phyloP scores from a whole-genome alignment of 1,139 yeast species.

The Candida sanyaensis region DNA sequence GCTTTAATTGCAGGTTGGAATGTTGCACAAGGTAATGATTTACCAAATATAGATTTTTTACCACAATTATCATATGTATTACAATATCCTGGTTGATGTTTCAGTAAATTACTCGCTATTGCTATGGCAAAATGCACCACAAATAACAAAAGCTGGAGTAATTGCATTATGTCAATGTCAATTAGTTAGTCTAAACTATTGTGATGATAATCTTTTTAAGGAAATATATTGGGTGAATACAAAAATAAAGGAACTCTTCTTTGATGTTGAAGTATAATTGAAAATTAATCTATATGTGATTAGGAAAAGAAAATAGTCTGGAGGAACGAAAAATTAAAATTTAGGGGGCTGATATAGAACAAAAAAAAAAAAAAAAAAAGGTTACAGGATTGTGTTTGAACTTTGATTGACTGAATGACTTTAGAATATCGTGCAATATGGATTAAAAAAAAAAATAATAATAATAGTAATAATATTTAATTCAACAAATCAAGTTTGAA shows the following conservation, averaged over 20 bases:
- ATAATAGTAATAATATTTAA: too few relatives aligned
- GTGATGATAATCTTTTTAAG: too few relatives aligned
- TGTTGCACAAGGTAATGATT: constrained; percentile 75
- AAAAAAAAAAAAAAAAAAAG: too few relatives aligned
- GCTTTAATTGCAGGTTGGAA: constrained; percentile 50
- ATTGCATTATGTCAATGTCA: constrained; percentile 3
- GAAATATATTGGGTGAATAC: too few relatives aligned
- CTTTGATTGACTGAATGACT: neutral
- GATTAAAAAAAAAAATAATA: neutral
- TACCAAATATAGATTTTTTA: constrained; percentile 75
- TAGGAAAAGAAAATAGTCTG: neutral
- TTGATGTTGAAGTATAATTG: too few relatives aligned
- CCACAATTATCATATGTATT: constrained; percentile 74
- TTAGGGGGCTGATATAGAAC: neutral
- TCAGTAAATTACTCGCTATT: neutral
- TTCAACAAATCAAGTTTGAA: neutral
- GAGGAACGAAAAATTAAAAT: neutral
- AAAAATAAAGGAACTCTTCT: too few relatives aligned
- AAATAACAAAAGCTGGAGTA: constrained; percentile 2
- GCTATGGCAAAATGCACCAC: constrained; percentile 3
- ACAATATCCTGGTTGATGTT: constrained; percentile 40
- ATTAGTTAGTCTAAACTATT: too few relatives aligned
- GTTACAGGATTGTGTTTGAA: too few relatives aligned
- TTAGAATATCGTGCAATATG: too few relatives aligned
- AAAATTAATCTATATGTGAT: neutral